These are phyloP conservation scores for Ottelia alismoides DNA, from an alignment of 106 monocot genomes.

Conservation along the genomic window DNA sequence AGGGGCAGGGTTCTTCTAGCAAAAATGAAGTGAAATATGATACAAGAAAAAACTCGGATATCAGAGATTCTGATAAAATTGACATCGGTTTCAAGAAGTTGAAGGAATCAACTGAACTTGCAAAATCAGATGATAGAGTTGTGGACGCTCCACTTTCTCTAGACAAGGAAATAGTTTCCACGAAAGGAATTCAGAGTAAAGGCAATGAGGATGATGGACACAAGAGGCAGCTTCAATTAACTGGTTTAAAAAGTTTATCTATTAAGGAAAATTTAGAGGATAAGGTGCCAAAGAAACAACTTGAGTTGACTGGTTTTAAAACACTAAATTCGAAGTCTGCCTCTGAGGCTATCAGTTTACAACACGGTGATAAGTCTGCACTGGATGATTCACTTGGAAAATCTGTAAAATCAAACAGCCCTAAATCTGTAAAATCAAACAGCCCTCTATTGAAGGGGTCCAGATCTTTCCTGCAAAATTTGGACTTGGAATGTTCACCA, in stretches of 20 bases:
- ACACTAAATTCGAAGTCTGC: constrained; percentile 12
- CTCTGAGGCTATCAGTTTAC: constrained; percentile 8
- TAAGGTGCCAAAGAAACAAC: no score
- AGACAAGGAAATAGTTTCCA: constrained; percentile 10
- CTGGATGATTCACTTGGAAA: no score
- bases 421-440: no score
- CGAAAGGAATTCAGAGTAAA: constrained; percentile 18
- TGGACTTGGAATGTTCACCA: no score
- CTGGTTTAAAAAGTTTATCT: no score
- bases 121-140: constrained; percentile 1
- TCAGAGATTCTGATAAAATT: constrained; percentile 9
- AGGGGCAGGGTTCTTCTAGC: constrained; percentile 10
- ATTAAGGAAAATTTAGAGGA: no score
- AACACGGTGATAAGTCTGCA: constrained; percentile 21
- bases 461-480: no score
- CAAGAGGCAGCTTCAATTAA: no score
- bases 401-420: no score
- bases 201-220: neutral
- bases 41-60: constrained; percentile 15
- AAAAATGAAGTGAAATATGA: constrained; percentile 5
- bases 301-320: constrained; percentile 8
- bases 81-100: constrained; percentile 2
- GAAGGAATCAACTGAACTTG: constrained; percentile 8
- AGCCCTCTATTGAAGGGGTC: no score
- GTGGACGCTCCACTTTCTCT: constrained; percentile 1